phyloP scores from a whole-genome alignment of 805 yeast genomes.

The Yarrowia deformans region DNA sequence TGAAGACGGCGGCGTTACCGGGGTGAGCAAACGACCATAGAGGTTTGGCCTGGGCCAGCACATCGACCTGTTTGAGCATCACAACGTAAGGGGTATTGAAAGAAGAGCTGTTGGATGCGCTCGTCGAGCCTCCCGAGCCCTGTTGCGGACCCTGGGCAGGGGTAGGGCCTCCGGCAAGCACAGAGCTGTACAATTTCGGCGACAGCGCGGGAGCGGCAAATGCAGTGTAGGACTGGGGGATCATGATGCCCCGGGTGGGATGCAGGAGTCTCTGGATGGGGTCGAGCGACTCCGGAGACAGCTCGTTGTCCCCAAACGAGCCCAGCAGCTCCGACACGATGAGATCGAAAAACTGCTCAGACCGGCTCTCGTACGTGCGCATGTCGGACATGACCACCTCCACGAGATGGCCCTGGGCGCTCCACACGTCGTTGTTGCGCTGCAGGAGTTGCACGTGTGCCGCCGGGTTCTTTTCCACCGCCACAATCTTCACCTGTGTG shows the following conservation, averaged over 20 bases:
- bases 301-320: slow-evolving; percentile 91
- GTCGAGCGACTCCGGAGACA: slow-evolving; percentile 80
- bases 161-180: slow-evolving; percentile 39
- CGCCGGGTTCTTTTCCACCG: slow-evolving; percentile 75
- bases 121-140: slow-evolving; percentile 10
- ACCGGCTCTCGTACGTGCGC: slow-evolving; percentile 57
- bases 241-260: slow-evolving; percentile 59
- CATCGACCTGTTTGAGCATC: slow-evolving; percentile 53
- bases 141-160: slow-evolving; percentile 29
- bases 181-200: slow-evolving; percentile 57
- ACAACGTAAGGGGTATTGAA: slow-evolving; percentile 57
- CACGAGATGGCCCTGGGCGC: slow-evolving; percentile 51
- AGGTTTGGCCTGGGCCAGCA: slow-evolving; percentile 56
- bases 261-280: slow-evolving; percentile 55
- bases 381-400: slow-evolving; percentile 65
- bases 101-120: slow-evolving; percentile 40
- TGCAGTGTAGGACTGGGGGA: slow-evolving; percentile 67
- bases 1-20: slow-evolving; percentile 2
- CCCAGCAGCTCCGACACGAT: slow-evolving; percentile 85
- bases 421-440: slow-evolving; percentile 63
- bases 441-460: slow-evolving; percentile 61
- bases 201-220: slow-evolving; percentile 71
- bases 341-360: slow-evolving; percentile 56
- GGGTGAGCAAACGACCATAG: slow-evolving; percentile 74
- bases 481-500: slow-evolving; percentile 53